A percentile compares a stretch with the other conserved stretches of the same genome.
Evolutionary conservation across 1,139 yeast genomes (phyloP).

Genomic region (Ogataea hybrid): DNA sequence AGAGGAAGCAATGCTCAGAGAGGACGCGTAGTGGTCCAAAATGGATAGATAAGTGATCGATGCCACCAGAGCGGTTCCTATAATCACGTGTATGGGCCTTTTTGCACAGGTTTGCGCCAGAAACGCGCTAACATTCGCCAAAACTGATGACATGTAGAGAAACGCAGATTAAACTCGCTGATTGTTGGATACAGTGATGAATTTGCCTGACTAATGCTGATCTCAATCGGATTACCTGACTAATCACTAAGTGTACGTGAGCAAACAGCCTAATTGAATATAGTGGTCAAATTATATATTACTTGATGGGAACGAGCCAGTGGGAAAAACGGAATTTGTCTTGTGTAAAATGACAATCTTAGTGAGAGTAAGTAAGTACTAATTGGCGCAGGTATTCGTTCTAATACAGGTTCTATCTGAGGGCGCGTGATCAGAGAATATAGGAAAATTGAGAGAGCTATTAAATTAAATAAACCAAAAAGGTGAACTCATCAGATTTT

Average conservation of each 20-base stretch:
- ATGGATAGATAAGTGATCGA: constrained; percentile 80
- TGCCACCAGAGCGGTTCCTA: constrained; percentile 70
- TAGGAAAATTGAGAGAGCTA: neutral
- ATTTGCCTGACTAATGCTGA: too few relatives aligned
- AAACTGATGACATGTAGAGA: constrained; percentile 5
- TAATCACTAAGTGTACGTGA: too few relatives aligned
- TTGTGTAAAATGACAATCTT: neutral
- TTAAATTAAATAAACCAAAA: constrained; percentile 4
- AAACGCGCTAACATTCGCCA: constrained; percentile 34
- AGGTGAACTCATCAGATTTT: constrained; percentile 10
- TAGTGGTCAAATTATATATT: neutral
- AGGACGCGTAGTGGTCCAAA: constrained; percentile 66
- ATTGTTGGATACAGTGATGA: too few relatives aligned
- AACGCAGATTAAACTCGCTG: neutral
- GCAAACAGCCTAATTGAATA: neutral
- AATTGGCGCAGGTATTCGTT: neutral
- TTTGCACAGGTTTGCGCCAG: constrained; percentile 70
- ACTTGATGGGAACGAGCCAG: constrained; percentile 2
- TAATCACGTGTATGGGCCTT: constrained; percentile 86
- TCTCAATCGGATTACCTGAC: too few relatives aligned
- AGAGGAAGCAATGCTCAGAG: constrained; percentile 22
- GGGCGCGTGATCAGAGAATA: neutral
- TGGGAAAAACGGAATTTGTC: constrained; percentile 4
- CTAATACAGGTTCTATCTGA: neutral
- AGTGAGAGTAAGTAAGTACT: neutral